These are phyloP conservation scores for Monosporozyma aquatica DNA, from an alignment of 805 yeast species.

Conservation along the genomic window DNA sequence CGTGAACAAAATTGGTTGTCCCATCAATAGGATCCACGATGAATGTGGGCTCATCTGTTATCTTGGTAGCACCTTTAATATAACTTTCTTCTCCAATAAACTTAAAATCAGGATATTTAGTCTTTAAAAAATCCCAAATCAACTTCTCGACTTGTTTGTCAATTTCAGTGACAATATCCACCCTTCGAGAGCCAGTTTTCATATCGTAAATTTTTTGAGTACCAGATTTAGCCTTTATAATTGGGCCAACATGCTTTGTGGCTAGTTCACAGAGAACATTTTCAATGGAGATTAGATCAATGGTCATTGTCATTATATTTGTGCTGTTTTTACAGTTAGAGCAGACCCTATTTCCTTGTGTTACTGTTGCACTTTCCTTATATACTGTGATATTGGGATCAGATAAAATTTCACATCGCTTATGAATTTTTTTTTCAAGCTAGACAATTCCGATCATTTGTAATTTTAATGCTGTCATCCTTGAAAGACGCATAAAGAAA, in stretches of 20 bases:
- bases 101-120: conserved; percentile 38
- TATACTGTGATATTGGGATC: too few relatives aligned
- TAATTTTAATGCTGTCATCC: too few relatives aligned
- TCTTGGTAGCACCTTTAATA: conserved; percentile 38
- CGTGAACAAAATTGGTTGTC: conserved; percentile 56
- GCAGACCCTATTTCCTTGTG: too few relatives aligned
- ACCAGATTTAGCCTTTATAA: conserved; percentile 43
- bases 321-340: not conserved
- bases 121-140: conserved; percentile 27
- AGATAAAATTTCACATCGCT: too few relatives aligned
- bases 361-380: too few relatives aligned
- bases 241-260: conserved; percentile 34
- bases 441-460: too few relatives aligned
- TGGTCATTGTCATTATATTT: conserved; percentile 7
- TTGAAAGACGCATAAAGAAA: too few relatives aligned
- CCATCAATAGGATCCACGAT: conserved; percentile 61
- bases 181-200: conserved; percentile 33
- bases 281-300: conserved; percentile 23
- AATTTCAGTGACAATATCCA: conserved; percentile 56
- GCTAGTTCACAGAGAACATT: conserved; percentile 21
- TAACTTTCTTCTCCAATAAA: conserved; percentile 59
- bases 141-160: conserved; percentile 47
- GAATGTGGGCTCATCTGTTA: conserved; percentile 49
- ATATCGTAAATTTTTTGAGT: conserved; percentile 27
- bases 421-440: too few relatives aligned